Percentiles rank a stretch among this genome's conserved stretches.
These are phyloP conservation scores for Coccomyxa subellipsoidea DNA, from an alignment of 163 green algal genomes.

Conservation along the genomic window DNA sequence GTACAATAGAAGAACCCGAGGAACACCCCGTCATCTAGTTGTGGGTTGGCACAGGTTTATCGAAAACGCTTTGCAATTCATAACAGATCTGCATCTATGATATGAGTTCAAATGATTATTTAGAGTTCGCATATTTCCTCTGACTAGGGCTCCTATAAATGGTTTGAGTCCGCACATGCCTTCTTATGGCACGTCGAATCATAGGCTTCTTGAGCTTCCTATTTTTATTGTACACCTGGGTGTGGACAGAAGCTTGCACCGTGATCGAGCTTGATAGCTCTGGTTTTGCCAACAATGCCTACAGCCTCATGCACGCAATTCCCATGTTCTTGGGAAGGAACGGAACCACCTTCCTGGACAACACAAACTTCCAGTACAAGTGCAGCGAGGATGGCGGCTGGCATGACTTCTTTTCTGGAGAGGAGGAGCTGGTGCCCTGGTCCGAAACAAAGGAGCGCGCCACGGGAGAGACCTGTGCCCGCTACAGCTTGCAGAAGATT, in stretches of 20 bases:
- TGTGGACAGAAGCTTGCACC: background rate
- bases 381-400: background rate
- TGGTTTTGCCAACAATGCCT: background rate
- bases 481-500: background rate
- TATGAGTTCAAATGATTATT: background rate
- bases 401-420: background rate
- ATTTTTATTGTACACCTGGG: background rate
- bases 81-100: no score
- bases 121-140: background rate
- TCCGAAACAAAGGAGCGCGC: background rate
- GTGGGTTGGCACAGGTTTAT: background rate
- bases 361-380: background rate
- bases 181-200: background rate
- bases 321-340: background rate
- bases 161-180: background rate
- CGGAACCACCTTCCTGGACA: conserved; percentile 1
- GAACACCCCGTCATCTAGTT: background rate
- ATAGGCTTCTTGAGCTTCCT: background rate
- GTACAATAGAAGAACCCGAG: background rate
- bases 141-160: background rate
- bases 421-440: background rate
- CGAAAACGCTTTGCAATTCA: no score
- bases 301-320: background rate
- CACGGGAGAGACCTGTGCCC: background rate
- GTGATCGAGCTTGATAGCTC: background rate